These are phyloP conservation scores for Globomyces sp. DNA, from an alignment of 371 early-diverging fungal species.

Conservation along the genomic window DNA sequence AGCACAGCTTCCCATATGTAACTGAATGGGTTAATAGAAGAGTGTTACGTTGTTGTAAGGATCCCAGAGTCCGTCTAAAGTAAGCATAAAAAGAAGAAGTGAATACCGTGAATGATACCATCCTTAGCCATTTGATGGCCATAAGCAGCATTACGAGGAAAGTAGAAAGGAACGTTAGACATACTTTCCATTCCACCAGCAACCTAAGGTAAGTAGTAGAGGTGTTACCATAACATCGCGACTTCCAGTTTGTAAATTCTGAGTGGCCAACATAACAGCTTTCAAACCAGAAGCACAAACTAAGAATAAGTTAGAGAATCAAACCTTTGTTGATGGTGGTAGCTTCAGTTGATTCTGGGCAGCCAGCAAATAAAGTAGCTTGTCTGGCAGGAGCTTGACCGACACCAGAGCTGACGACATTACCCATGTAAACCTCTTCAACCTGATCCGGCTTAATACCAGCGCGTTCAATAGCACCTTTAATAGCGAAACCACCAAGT, in stretches of 20 bases:
- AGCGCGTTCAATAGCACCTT: slow-evolving; percentile 64
- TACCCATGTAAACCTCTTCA: slow-evolving; percentile 89
- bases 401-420: slow-evolving; percentile 74
- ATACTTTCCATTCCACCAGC: slow-evolving; percentile 97
- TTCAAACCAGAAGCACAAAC: slow-evolving; percentile 97
- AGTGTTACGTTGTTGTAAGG: slow-evolving; percentile 73
- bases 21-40: background rate
- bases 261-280: slow-evolving; percentile 85
- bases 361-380: slow-evolving; percentile 82
- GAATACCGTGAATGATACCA: slow-evolving; percentile 69
- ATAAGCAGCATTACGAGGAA: slow-evolving; percentile 39
- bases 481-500: slow-evolving; percentile 79
- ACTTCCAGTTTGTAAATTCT: slow-evolving; percentile 78
- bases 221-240: slow-evolving; percentile 14
- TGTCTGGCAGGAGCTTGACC: slow-evolving; percentile 97
- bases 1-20: slow-evolving; percentile 79
- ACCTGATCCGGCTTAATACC: slow-evolving; percentile 67
- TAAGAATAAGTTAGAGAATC: background rate
- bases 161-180: slow-evolving; percentile 92
- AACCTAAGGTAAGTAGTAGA: slow-evolving; percentile 45
- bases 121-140: slow-evolving; percentile 51
- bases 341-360: slow-evolving; percentile 70
- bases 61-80: slow-evolving; percentile 80
- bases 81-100: no score
- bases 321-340: slow-evolving; percentile 89